Evolutionary conservation across 2,329 filamentous ascomycete species (phyloP), one percentile per base, ranked within the genome.

Genomic region (Lachnellula cervina): DNA sequence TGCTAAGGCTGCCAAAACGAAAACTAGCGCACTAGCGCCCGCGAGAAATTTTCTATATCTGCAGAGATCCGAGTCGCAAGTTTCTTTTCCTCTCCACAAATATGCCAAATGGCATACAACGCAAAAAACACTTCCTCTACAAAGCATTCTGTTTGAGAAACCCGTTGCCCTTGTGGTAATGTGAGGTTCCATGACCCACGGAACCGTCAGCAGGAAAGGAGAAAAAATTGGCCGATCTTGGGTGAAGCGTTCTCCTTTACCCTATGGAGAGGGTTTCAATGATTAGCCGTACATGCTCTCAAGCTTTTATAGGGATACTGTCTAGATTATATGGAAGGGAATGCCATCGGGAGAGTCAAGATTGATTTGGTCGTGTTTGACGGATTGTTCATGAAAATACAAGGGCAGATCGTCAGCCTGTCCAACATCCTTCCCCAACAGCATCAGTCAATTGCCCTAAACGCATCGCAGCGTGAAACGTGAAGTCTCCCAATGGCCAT

Each of bases 121-220:
- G 61, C 61, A 61, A 64, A 64, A 57, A 32, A 32, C 57, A 54
- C 37, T 51, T 65, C 66, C 49, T 63, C 62, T 62, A 62, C 60
- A 59, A 69, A 68, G 65, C 66, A 64, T 61, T 69, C 59, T 43
- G 60, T 61, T 59, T 60, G 66, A 68, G 66, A 65, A 57, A 57
- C 63, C 66, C 65, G 63, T 63, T 54, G 59, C 61, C 60, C 57
- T 61, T 49, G 59, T 62, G 60, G 57, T 57, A 58, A 62, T 64
- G 60, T 60, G 65, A 63, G 66, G 66, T 55, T 67, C 67, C 64
- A 69, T 65, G 67, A 69, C 62, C 56, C 57, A 63, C 55, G 57
- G 59, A 64, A 64, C 64, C 66, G 66, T 68, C 61, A 64, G 65
- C 46, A 67, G 65, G 65, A 65, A 46, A 59, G 67, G 63, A 67